Base-by-base conservation (phyloP, 768 basidiomycete species). In the Aureoboletus auriporus region DNA sequence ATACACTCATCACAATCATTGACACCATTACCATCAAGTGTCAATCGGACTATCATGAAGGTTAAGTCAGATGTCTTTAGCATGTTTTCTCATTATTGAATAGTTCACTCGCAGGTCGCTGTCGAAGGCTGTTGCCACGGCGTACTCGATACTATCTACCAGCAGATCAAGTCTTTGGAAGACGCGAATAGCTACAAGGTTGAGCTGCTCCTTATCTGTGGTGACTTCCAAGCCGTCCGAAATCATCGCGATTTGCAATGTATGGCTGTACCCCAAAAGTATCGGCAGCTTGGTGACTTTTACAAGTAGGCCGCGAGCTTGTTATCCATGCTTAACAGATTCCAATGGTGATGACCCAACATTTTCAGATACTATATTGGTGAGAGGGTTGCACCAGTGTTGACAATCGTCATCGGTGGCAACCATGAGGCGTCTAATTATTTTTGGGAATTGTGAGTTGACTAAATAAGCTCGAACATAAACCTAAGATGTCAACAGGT, bases 381-480 rank as follows among this genome's bases (percentile, higher is more conserved):
- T 1, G 75, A 86, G 61, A 83, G 75, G 60, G 69, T 56, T n/a
- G 93, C 95, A 2, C 93, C 94, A 0, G 66, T 95, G 5, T 68
- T 95, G 64, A 99, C 96, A 0, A 73, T 99, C 11, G 83, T 98
- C 42, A 96, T 98, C 60, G 96, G 96, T 13, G 96, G 96, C 8
- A 98, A 98, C 63, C 96, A 98, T 65, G 96, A 98, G 69, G 92
- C 92, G 2, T 93, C 90, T 17, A 96, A 93, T 57, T 96, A 97
- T 62, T 75, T 98, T 71, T 94, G 91, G 86, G 96, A 99, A 66
- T 69, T 96, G 90, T 92, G 60, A 68, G 88, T 71, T 27, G 2
- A 16, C 16, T 33, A 33, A 5, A 29, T 9, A n/a, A 8, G 9
- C 8, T 8, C 29, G 11, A 50, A 42, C 44, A n/a, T 33, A 37